phyloP scores from a whole-genome alignment of 176 grass and related monocot species.

The Rhynchospora tenuis region DNA sequence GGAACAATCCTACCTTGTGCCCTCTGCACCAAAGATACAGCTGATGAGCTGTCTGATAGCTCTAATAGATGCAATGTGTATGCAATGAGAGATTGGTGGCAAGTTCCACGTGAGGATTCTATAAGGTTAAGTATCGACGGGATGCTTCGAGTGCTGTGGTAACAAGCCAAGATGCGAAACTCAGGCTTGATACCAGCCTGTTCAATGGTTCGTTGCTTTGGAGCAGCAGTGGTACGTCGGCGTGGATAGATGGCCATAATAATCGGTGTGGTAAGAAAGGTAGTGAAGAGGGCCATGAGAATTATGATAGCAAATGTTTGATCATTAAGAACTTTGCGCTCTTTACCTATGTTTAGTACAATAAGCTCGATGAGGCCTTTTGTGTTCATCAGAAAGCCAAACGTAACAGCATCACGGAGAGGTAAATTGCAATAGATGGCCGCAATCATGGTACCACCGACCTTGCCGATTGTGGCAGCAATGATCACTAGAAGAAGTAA shows the following conservation, averaged over 20 bases:
- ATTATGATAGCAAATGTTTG: slow-evolving; percentile 57
- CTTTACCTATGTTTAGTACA: slow-evolving; percentile 60
- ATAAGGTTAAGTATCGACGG: slow-evolving; percentile 60
- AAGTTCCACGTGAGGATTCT: slow-evolving; percentile 47
- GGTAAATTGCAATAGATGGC: slow-evolving; percentile 40
- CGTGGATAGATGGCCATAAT: slow-evolving; percentile 66
- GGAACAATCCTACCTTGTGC: slow-evolving; percentile 37
- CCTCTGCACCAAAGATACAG: slow-evolving; percentile 53
- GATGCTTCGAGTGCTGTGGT: slow-evolving; percentile 50
- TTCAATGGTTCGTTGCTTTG: slow-evolving; percentile 55
- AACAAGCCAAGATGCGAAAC: slow-evolving; percentile 61
- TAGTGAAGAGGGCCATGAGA: slow-evolving; percentile 70
- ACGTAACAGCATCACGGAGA: too few species aligned
- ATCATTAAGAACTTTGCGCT: slow-evolving; percentile 61
- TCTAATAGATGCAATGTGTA: slow-evolving; percentile 70
- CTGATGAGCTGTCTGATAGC: slow-evolving; percentile 61
- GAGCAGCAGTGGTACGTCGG: slow-evolving; percentile 20
- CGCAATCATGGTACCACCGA: slow-evolving; percentile 41
- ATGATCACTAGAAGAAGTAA: slow-evolving; percentile 46
- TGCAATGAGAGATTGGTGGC: slow-evolving; percentile 24
- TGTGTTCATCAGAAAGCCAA: slow-evolving; percentile 68
- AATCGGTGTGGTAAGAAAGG: slow-evolving; percentile 56
- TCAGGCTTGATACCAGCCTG: slow-evolving; percentile 12
- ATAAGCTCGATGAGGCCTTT: slow-evolving; percentile 66
- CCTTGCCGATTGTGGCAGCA: slow-evolving; percentile 50